Evolutionary conservation across 2,329 filamentous ascomycete genomes (phyloP), one percentile per base, ranked within the genome.

Genomic region (Dothidotthia symphoricarpi): DNA sequence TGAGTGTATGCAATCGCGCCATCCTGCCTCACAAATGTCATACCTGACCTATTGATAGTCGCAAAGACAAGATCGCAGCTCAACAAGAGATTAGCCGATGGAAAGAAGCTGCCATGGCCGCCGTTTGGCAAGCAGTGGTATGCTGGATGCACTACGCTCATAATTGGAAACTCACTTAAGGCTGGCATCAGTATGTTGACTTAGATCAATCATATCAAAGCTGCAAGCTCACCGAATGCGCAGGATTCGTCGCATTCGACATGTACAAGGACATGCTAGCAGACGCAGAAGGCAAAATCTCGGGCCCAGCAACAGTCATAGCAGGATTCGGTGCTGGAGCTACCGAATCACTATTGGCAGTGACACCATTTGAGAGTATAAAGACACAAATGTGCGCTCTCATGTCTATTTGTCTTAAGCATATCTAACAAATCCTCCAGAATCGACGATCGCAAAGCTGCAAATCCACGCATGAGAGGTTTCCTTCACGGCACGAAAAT

Each of bases 321-420:
- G 90, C 90, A 27, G 93, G 93, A 3, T 95, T 98, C 61, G 88
- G 91, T 42, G 93, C 93, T 7, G 93, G 93, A 39, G 86, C 95
- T 34, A 97, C 91, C 3, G 93, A 98, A 72, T 94, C 87, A 3
- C 71, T 96, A 34, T 72, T 98, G 3, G 93, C 93, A 9, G 93
- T 98, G 24, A 98, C 93, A 24, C 93, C 93, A 0, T 96, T 94
- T 42, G 93, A 98, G 72, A 94, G 88, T 59, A 96, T 98, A 70
- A 98, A 98, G 76, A 98, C 93, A 34, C 94, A 94, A 54, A 74
- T 98, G 78, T 67, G 33, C 42, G 55, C 19, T 31, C 49, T 12
- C 49, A 24, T n/a, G 13, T 16, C 14, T 39, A 24, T n/a, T 11
- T 12, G 8, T 22, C 9, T 32, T 13, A 3, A 2, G 36, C n/a